Evolutionary conservation across 371 early-diverging fungal species (phyloP).

Genomic region (Thermomucor indicae-seudaticae): DNA sequence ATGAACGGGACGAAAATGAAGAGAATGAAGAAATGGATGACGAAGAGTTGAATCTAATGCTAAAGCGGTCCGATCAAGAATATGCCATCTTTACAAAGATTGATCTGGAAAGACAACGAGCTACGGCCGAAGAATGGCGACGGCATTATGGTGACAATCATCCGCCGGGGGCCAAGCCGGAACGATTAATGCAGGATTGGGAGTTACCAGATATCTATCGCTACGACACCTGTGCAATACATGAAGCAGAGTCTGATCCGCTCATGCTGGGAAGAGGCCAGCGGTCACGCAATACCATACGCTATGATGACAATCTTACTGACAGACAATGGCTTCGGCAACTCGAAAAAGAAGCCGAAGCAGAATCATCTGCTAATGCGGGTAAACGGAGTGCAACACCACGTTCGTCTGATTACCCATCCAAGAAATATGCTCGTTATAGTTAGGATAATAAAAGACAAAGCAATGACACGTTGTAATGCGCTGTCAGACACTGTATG

Average conservation of each 20-base stretch:
- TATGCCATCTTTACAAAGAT: constrained; percentile 38
- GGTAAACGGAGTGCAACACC: constrained; percentile 5
- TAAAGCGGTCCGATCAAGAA: constrained; percentile 46
- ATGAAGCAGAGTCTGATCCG: not conserved
- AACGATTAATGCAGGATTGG: constrained; percentile 77
- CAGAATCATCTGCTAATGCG: not conserved
- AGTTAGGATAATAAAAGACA: not conserved
- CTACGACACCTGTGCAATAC: constrained; percentile 45
- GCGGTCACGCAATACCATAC: constrained; percentile 63
- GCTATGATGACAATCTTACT: constrained; percentile 90
- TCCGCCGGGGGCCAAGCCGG: constrained; percentile 45
- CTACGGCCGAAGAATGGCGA: constrained; percentile 34
- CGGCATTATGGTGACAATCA: constrained; percentile 28
- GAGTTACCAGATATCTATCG: constrained; percentile 88
- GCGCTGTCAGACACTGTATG: too few relatives aligned
- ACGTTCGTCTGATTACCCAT: not conserved
- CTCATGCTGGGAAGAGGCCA: constrained; percentile 59
- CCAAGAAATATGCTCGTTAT: not conserved
- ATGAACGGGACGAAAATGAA: constrained; percentile 53
- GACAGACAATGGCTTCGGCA: constrained; percentile 85
- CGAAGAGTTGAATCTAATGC: constrained; percentile 61
- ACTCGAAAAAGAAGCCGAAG: constrained; percentile 5
- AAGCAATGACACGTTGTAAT: not conserved
- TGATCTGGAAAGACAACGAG: constrained; percentile 44
- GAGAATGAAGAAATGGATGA: constrained; percentile 64